phyloP scores from a whole-genome alignment of 2,329 filamentous ascomycete species.

The Chalara sp. region DNA sequence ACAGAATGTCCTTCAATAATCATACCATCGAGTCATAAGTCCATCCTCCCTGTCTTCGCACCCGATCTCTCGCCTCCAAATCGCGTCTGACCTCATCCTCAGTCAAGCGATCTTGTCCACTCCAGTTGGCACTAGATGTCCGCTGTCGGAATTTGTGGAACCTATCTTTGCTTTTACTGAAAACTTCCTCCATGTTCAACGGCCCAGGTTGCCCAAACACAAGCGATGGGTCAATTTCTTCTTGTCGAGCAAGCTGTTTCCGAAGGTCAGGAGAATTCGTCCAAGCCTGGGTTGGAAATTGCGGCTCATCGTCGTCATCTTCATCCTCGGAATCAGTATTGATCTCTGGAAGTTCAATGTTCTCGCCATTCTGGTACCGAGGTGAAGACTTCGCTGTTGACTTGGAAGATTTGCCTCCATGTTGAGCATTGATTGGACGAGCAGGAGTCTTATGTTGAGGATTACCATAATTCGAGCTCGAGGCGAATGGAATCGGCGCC shows the following conservation, averaged over 20 bases:
- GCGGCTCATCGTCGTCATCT: slow-evolving; percentile 55
- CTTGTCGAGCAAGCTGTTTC: slow-evolving; percentile 69
- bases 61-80: slow-evolving; percentile 68
- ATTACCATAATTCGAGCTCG: slow-evolving; percentile 51
- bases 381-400: slow-evolving; percentile 65
- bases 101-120: slow-evolving; percentile 71
- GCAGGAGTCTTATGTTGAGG: slow-evolving; percentile 62
- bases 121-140: slow-evolving; percentile 95
- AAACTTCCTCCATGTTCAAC: slow-evolving; percentile 94
- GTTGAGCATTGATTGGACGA: slow-evolving; percentile 40
- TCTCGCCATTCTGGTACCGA: slow-evolving; percentile 81
- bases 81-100: slow-evolving; percentile 82
- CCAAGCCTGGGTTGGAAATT: slow-evolving; percentile 71
- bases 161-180: slow-evolving; percentile 79
- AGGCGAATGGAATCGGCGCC: slow-evolving; percentile 83
- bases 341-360: slow-evolving; percentile 90
- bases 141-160: slow-evolving; percentile 83
- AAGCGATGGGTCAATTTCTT: slow-evolving; percentile 73
- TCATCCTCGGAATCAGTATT: slow-evolving; percentile 91
- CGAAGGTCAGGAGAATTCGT: slow-evolving; percentile 81
- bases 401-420: slow-evolving; percentile 47
- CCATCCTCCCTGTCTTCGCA: slow-evolving; percentile 83
- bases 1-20: neutral
- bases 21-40: slow-evolving; percentile 44
- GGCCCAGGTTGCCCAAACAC: slow-evolving; percentile 88